These are phyloP conservation scores for Bothriochloa decipiens DNA, from an alignment of 176 grass and related monocot genomes.

Conservation along the genomic window DNA sequence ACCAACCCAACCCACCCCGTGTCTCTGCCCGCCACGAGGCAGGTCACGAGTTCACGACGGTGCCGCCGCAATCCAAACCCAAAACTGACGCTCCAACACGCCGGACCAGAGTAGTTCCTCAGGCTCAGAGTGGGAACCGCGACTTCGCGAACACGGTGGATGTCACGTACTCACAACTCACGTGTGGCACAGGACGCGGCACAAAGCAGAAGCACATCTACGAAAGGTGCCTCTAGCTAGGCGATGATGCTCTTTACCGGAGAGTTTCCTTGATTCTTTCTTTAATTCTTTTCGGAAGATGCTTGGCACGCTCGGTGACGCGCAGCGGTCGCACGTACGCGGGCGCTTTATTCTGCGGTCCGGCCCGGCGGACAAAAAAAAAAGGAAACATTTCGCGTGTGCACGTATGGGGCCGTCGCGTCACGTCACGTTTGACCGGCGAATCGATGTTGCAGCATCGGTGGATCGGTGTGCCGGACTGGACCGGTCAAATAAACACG, in stretches of 20 bases:
- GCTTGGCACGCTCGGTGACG: slow-evolving; percentile 5
- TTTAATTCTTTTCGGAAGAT: neutral
- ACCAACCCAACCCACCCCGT: too few relatives aligned
- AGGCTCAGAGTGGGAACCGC: too few relatives aligned
- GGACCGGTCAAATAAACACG: slow-evolving; percentile 44
- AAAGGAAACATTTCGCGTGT: neutral
- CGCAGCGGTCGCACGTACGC: slow-evolving; percentile 21
- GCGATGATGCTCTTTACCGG: too few relatives aligned
- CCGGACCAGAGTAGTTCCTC: too few relatives aligned
- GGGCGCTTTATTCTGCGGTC: neutral
- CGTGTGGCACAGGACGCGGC: neutral
- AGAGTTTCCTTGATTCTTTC: neutral
- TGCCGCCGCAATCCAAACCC: too few relatives aligned
- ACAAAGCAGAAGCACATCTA: too few relatives aligned
- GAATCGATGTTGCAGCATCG: neutral
- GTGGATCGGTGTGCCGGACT: neutral
- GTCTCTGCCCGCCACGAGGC: too few relatives aligned
- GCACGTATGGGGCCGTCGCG: neutral
- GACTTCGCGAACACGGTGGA: too few relatives aligned
- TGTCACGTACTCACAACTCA: too few relatives aligned
- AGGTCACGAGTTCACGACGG: too few relatives aligned
- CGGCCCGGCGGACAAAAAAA: neutral
- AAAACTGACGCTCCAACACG: too few relatives aligned
- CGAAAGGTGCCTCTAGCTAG: neutral
- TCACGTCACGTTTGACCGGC: slow-evolving; percentile 45